These are phyloP conservation scores for Castanea crenata DNA, from an alignment of 306 rosid species.

Conservation along the genomic window DNA sequence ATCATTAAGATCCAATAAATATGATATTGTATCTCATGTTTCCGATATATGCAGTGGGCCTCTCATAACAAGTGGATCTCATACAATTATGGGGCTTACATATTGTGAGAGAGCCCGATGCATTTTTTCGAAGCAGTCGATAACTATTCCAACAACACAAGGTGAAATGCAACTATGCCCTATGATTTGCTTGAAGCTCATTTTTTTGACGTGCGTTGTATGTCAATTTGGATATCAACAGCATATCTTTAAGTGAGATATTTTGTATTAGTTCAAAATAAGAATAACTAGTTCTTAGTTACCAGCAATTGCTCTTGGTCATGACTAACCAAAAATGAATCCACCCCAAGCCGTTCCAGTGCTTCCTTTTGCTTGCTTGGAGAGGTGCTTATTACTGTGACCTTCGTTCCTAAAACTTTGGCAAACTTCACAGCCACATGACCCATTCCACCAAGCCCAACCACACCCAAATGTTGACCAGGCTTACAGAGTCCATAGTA, in stretches of 20 bases:
- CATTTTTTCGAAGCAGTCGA: no score
- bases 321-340: neutral
- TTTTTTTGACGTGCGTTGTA: no score
- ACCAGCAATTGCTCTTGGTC: neutral
- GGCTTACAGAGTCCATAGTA: neutral
- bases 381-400: neutral
- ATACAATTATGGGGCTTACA: no score
- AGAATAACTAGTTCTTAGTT: neutral
- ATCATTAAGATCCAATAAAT: no score
- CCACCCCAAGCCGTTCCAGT: neutral
- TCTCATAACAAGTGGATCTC: no score
- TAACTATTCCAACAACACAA: no score
- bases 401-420: neutral
- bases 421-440: neutral
- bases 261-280: neutral
- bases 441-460: neutral
- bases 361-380: neutral
- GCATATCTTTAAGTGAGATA: no score
- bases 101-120: no score
- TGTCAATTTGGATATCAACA: no score
- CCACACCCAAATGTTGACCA: neutral
- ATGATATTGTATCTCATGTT: no score
- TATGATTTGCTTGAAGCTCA: no score
- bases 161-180: no score
- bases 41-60: rapidly evolving